Base-by-base conservation (phyloP, 2,329 filamentous ascomycete genomes). In the Paecilomyces formosus region DNA sequence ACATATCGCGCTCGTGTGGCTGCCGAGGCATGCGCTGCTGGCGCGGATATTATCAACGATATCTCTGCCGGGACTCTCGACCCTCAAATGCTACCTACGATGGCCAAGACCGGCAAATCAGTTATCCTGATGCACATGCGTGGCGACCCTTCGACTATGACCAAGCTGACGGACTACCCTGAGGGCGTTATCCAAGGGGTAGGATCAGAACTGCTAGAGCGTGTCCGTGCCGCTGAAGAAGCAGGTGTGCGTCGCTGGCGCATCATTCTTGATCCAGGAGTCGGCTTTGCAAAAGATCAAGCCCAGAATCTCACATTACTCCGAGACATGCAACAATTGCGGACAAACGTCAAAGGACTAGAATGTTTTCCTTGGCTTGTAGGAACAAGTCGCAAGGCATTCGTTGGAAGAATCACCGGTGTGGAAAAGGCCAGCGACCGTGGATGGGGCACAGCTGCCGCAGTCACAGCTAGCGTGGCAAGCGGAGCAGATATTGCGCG, bases 11-110 rank as follows among this genome's bases (percentile, higher is more conserved):
- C 93, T 0, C 78, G 80, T 1, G 93, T 99, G 1, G 94, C 93
- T 1, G 83, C 87, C 66, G 85, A 85, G 21, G 90, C 91, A 18
- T 81, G 94, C 58, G 76, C 79, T 26, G 89, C 87, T 3, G 94
- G 94, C 55, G 93, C 92, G 6, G 88, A 97, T 71, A 89, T 99
- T 62, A 85, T 99, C 76, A 99, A 99, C 76, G 94, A 99, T 73
- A 87, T 99, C 35, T 95, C 91, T 0, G 91, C 88, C 1, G 94
- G 94, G 3, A 70, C 80, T 3, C 79, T 96, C 55, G 94, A 97
- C 71, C 77, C 84, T 0, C 81, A 82, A 0, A 97, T 99, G 92
- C 83, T 99, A 0, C 68, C 85, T 13, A 92, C 89, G 0, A 87
- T 93, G 62, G 93, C 90, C 0, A 79, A 82, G 3, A 82, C 94